These are phyloP conservation scores for Cadophora gregata DNA, from an alignment of 2,329 filamentous ascomycete genomes.

Conservation along the genomic window DNA sequence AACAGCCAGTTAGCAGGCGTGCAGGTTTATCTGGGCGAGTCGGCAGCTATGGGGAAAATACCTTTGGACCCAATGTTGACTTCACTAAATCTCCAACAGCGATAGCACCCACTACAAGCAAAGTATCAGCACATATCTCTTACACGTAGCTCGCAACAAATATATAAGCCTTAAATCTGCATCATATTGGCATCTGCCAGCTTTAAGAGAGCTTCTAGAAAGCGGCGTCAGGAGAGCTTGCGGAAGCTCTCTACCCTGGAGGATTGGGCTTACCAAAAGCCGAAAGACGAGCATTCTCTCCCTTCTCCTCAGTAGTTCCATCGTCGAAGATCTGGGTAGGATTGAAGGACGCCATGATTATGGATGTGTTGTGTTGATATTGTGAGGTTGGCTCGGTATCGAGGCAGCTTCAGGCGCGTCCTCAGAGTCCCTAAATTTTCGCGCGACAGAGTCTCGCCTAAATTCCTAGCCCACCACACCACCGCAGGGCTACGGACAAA, in stretches of 20 bases:
- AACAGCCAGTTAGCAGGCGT: background rate
- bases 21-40: background rate
- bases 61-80: constrained; percentile 86
- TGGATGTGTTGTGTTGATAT: constrained; percentile 23
- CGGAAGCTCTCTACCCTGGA: background rate
- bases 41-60: background rate
- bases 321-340: constrained; percentile 98
- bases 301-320: constrained; percentile 96
- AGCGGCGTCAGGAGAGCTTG: background rate
- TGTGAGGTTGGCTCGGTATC: constrained; percentile 16
- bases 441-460: constrained; percentile 22
- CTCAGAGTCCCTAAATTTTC: constrained; percentile 14
- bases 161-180: background rate
- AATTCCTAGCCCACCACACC: constrained; percentile 19
- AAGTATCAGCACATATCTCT: background rate
- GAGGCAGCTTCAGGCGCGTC: constrained; percentile 26
- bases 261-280: constrained; percentile 63
- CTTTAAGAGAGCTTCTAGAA: background rate
- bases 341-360: constrained; percentile 64
- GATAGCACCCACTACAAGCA: constrained; percentile 80
- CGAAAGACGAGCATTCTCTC: constrained; percentile 98
- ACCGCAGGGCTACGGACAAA: constrained; percentile 1
- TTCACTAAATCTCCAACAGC: constrained; percentile 97
- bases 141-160: background rate
- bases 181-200: background rate